Evolutionary conservation across 495 filamentous ascomycete species (phyloP).

Genomic region (Xylaria longipes): DNA sequence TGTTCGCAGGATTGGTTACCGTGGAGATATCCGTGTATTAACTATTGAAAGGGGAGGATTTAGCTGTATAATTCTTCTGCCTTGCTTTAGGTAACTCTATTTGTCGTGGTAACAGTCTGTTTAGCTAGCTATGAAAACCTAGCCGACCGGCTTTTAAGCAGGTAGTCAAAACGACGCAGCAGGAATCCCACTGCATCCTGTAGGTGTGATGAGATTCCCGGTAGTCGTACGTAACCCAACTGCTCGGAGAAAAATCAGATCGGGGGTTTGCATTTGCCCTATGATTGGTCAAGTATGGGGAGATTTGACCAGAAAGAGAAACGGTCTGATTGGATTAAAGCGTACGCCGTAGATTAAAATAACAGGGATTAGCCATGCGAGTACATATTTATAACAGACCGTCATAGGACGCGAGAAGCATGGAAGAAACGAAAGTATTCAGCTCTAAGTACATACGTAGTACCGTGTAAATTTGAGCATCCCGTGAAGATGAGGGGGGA

Average conservation of each 20-base stretch:
- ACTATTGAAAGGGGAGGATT: not conserved
- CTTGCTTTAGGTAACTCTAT: not conserved
- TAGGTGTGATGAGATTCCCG: constrained; percentile 13
- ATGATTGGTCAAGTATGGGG: constrained; percentile 14
- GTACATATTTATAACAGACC: constrained; percentile 9
- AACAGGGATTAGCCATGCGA: constrained; percentile 17
- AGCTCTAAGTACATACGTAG: not conserved
- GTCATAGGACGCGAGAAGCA: not conserved
- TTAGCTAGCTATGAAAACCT: not conserved
- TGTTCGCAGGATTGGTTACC: not conserved
- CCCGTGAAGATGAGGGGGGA: not conserved
- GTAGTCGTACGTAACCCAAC: constrained; percentile 16
- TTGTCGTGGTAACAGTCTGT: not conserved
- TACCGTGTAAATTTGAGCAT: not conserved
- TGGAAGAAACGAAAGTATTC: constrained; percentile 4
- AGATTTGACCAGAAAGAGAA: constrained; percentile 13
- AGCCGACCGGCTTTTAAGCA: not conserved
- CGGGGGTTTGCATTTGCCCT: not conserved
- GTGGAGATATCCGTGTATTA: not conserved
- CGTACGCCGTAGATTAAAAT: not conserved
- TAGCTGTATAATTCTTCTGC: not conserved
- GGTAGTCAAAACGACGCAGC: not conserved
- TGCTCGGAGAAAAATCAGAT: constrained; percentile 16
- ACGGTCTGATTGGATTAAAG: not conserved
- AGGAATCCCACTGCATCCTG: not conserved